These are phyloP conservation scores for Cetradonia linearis DNA, from an alignment of 495 filamentous ascomycete species.

Conservation along the genomic window DNA sequence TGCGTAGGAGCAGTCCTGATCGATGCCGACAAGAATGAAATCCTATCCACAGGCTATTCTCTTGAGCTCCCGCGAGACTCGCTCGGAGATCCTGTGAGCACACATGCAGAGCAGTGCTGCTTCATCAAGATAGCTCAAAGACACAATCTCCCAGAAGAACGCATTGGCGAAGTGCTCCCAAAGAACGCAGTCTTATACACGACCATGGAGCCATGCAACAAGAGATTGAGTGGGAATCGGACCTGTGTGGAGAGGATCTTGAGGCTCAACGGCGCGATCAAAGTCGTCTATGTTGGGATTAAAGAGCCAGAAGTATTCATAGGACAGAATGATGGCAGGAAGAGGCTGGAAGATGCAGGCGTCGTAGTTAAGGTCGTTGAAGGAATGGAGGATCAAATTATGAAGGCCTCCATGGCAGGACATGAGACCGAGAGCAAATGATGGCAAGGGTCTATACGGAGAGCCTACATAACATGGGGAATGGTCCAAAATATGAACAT, in stretches of 20 bases:
- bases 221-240: slow-evolving; percentile 29
- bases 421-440: slow-evolving; percentile 20
- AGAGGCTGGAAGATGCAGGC: slow-evolving; percentile 26
- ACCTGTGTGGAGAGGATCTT: slow-evolving; percentile 29
- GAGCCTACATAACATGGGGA: not conserved
- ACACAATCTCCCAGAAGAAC: slow-evolving; percentile 32
- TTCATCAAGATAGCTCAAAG: slow-evolving; percentile 38
- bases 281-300: slow-evolving; percentile 29
- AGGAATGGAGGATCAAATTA: slow-evolving; percentile 25
- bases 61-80: slow-evolving; percentile 29
- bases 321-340: slow-evolving; percentile 23
- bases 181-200: slow-evolving; percentile 32
- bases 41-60: slow-evolving; percentile 30
- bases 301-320: slow-evolving; percentile 31
- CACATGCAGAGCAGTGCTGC: slow-evolving; percentile 36
- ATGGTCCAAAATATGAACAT: too few relatives aligned
- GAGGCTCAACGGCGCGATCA: slow-evolving; percentile 24
- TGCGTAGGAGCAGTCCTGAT: slow-evolving; percentile 31
- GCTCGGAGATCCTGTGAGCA: slow-evolving; percentile 33
- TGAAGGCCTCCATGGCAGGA: slow-evolving; percentile 26
- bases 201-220: slow-evolving; percentile 33
- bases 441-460: not conserved
- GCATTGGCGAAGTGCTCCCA: slow-evolving; percentile 33
- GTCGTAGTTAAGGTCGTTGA: slow-evolving; percentile 24
- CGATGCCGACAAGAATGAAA: slow-evolving; percentile 22